Evolutionary conservation across 257 asterid genomes (phyloP).

Genomic region (Paraleonurus japonicus): DNA sequence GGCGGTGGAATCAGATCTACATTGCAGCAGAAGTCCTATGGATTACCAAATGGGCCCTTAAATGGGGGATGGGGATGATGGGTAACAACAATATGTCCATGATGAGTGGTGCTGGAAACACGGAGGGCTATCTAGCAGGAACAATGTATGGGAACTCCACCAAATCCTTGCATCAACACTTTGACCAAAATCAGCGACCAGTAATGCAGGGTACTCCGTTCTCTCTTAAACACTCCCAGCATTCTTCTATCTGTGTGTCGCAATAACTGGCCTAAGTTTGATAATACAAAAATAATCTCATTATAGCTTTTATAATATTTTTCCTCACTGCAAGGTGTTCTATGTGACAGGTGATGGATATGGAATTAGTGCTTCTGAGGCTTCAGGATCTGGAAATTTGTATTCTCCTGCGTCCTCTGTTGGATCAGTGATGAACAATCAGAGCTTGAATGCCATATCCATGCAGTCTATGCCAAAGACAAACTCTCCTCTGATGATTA

Average conservation of each 20-base stretch:
- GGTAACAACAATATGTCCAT: slow-evolving; percentile 56
- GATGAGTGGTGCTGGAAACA: slow-evolving; percentile 57
- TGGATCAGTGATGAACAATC: slow-evolving; percentile 51
- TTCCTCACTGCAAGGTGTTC: slow-evolving; percentile 33
- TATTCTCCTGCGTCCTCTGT: slow-evolving; percentile 54
- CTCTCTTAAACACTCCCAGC: slow-evolving; percentile 5
- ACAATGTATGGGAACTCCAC: slow-evolving; percentile 59
- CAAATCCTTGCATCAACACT: slow-evolving; percentile 53
- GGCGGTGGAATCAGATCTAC: slow-evolving; percentile 77
- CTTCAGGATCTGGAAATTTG: slow-evolving; percentile 64
- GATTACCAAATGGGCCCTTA: slow-evolving; percentile 59
- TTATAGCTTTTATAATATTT: slow-evolving; percentile 8
- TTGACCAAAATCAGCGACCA: slow-evolving; percentile 67
- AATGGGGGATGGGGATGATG: slow-evolving; percentile 61
- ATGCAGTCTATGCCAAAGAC: slow-evolving; percentile 56
- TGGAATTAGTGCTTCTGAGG: slow-evolving; percentile 51
- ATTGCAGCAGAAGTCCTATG: slow-evolving; percentile 69
- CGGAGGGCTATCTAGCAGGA: slow-evolving; percentile 62
- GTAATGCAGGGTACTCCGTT: slow-evolving; percentile 52
- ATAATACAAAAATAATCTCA: slow-evolving; percentile 9
- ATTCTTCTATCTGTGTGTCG: background rate
- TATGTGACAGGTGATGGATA: slow-evolving; percentile 73
- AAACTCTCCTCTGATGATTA: slow-evolving; percentile 48
- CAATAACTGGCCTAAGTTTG: background rate
- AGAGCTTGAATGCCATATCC: slow-evolving; percentile 51